These are phyloP conservation scores for Paxillus rubicundulus DNA, from an alignment of 768 basidiomycete species.

Conservation along the genomic window DNA sequence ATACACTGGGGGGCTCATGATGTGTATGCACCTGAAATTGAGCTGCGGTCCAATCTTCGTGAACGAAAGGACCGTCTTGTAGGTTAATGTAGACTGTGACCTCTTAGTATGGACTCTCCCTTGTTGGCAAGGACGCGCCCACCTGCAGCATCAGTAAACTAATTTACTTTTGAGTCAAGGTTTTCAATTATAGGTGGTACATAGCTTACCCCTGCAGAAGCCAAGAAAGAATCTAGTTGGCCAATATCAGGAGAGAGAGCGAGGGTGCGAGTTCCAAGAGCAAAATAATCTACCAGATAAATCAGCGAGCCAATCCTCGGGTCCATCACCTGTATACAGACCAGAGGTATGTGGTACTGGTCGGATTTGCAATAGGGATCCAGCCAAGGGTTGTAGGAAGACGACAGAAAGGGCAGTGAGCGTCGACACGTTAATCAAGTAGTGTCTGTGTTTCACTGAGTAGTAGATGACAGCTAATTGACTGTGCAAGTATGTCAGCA, in stretches of 20 bases:
- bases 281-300: constrained; percentile 30
- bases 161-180: constrained; percentile 24
- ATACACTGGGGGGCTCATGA: background rate
- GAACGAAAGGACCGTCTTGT: constrained; percentile 57
- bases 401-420: constrained; percentile 45
- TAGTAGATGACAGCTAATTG: constrained; percentile 41
- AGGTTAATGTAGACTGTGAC: constrained; percentile 36
- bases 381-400: constrained; percentile 58
- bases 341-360: constrained; percentile 18
- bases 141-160: constrained; percentile 33
- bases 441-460: constrained; percentile 51
- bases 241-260: constrained; percentile 45
- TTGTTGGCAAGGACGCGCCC: background rate
- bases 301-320: constrained; percentile 1
- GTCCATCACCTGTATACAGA: constrained; percentile 9
- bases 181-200: background rate
- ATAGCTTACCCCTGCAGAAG: constrained; percentile 53
- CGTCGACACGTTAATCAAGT: constrained; percentile 51
- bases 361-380: constrained; percentile 29
- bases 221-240: constrained; percentile 51
- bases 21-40: constrained; percentile 45
- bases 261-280: constrained; percentile 41
- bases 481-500: constrained; percentile 31
- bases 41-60: constrained; percentile 50
- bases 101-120: background rate